Evolutionary conservation across 192 early-diverging fungal genomes (phyloP).

Genomic region (Backusella circina): DNA sequence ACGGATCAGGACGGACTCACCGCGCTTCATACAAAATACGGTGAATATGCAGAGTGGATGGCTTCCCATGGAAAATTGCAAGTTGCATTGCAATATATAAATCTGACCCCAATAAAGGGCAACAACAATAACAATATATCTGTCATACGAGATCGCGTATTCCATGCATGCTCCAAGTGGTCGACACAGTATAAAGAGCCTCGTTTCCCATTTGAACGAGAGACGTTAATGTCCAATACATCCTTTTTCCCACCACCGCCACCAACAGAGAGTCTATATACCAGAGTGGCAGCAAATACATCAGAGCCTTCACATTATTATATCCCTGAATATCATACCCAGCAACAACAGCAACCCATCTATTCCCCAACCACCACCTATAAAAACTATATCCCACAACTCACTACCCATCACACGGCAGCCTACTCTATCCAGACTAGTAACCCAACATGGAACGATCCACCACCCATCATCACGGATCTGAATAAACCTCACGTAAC

Average conservation of each 20-base stretch:
- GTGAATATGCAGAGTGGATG: slow-evolving; percentile 80
- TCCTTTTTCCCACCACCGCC: background rate
- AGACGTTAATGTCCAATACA: background rate
- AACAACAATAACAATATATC: background rate
- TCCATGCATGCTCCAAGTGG: background rate
- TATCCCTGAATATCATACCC: background rate
- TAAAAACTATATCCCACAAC: background rate
- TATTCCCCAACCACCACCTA: background rate
- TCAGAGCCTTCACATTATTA: background rate
- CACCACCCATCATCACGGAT: background rate
- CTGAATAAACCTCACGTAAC: background rate
- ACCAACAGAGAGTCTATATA: background rate
- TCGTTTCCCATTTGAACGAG: background rate
- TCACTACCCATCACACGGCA: background rate
- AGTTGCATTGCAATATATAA: slow-evolving; percentile 74
- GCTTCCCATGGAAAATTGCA: slow-evolving; percentile 69
- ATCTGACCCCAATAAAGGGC: slow-evolving; percentile 55
- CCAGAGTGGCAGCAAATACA: background rate
- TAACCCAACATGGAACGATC: background rate
- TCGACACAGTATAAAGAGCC: background rate
- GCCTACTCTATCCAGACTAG: background rate
- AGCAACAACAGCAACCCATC: background rate
- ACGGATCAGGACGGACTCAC: slow-evolving; percentile 8
- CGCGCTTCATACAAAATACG: slow-evolving; percentile 76
- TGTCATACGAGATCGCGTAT: background rate